phyloP scores from a whole-genome alignment of 2,329 filamentous ascomycete genomes.

The Tolypocladium nubicola region DNA sequence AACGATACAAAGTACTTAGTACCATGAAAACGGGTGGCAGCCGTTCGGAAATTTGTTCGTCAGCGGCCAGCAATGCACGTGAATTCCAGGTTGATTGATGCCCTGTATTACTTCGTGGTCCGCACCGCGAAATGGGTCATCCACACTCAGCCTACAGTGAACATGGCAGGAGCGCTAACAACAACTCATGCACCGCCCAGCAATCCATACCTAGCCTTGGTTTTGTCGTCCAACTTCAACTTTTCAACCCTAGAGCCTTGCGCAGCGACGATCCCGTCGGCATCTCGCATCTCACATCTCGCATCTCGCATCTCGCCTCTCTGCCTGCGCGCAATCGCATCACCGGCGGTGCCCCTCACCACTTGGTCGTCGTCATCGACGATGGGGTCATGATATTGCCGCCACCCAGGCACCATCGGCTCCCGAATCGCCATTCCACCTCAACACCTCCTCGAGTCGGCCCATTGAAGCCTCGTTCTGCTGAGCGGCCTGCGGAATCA shows the following conservation, averaged over 20 bases:
- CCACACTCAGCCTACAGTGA: neutral
- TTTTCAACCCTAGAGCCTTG: neutral
- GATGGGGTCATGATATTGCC: neutral
- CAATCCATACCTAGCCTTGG: neutral
- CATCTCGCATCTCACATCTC: neutral
- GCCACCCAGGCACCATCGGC: neutral
- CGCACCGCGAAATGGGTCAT: neutral
- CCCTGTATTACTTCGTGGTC: neutral
- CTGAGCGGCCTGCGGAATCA: neutral
- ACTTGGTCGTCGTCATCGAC: neutral
- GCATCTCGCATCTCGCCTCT: neutral
- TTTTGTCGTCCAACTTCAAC: neutral
- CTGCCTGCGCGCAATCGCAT: neutral
- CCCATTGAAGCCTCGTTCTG: neutral
- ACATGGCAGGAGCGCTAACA: neutral
- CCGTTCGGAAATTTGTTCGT: neutral
- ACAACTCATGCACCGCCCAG: neutral
- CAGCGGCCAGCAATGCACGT: neutral
- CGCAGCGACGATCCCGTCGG: neutral
- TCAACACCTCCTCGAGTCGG: neutral
- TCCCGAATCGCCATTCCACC: neutral
- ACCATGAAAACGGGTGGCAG: neutral
- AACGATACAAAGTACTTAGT: too few relatives aligned
- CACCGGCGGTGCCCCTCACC: neutral
- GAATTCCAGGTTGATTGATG: neutral